phyloP scores from a whole-genome alignment of 2,329 filamentous ascomycete species.

The Diaporthe citriasiana region DNA sequence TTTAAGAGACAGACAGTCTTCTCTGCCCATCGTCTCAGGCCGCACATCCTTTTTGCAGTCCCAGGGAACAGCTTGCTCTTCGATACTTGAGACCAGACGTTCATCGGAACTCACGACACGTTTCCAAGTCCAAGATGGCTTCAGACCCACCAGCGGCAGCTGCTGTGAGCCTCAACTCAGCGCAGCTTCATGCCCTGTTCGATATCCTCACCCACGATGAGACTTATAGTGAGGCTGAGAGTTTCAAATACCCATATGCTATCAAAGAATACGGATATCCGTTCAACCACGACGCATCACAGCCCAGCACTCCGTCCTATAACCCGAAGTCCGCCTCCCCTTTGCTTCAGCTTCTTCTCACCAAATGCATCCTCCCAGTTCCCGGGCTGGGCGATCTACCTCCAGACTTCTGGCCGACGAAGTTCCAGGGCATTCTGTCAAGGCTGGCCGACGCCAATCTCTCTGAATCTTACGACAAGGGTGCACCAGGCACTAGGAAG shows the following conservation, averaged over 20 bases:
- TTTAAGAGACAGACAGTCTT: neutral
- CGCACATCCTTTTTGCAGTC: neutral
- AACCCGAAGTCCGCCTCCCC: conserved; percentile 66
- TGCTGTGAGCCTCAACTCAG: conserved; percentile 48
- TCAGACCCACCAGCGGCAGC: neutral
- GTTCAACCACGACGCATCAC: conserved; percentile 57
- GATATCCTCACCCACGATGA: conserved; percentile 72
- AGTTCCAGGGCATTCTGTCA: conserved; percentile 71
- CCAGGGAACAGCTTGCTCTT: neutral
- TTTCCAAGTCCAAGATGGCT: conserved; percentile 29
- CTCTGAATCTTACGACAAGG: conserved; percentile 87
- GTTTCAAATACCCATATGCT: conserved; percentile 75
- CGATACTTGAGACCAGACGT: no score
- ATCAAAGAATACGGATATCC: conserved; percentile 79
- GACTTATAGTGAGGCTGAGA: conserved; percentile 77
- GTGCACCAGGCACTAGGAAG: conserved; percentile 79
- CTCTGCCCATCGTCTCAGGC: neutral
- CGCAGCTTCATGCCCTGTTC: conserved; percentile 67
- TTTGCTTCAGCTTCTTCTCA: conserved; percentile 77
- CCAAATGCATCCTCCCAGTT: conserved; percentile 73
- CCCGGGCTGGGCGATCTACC: conserved; percentile 76
- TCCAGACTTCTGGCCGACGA: conserved; percentile 74
- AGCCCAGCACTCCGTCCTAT: conserved; percentile 40
- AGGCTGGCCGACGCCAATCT: conserved; percentile 77
- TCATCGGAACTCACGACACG: conserved; percentile 5